These are phyloP conservation scores for Barbatosphaeria neglecta DNA, from an alignment of 495 filamentous ascomycete genomes.

Conservation along the genomic window DNA sequence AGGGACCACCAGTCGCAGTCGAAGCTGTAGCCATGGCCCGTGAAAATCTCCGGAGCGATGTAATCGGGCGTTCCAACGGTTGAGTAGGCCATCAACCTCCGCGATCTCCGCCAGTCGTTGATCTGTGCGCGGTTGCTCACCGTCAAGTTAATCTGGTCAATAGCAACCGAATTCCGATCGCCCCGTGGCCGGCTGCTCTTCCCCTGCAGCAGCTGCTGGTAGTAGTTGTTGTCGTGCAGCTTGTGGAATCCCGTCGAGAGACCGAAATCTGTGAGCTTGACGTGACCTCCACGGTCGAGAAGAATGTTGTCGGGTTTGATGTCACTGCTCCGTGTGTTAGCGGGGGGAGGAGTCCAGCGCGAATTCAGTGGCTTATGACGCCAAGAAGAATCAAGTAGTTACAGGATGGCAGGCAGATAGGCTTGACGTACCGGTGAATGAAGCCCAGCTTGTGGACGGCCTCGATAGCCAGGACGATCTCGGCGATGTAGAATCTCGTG, in stretches of 20 bases:
- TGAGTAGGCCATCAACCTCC: constrained; percentile 90
- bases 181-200: constrained; percentile 59
- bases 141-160: constrained; percentile 96
- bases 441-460: constrained; percentile 96
- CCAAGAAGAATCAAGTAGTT: neutral
- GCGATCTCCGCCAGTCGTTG: constrained; percentile 96
- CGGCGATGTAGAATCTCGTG: constrained; percentile 98
- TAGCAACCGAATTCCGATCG: constrained; percentile 81
- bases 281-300: constrained; percentile 86
- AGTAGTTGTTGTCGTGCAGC: constrained; percentile 95
- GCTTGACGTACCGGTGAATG: constrained; percentile 92
- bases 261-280: constrained; percentile 98
- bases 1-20: constrained; percentile 99
- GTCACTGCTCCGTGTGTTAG: constrained; percentile 48
- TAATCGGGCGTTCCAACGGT: constrained; percentile 98
- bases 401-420: no score
- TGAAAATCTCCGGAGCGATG: constrained; percentile 97
- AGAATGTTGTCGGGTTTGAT: constrained; percentile 99
- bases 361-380: neutral
- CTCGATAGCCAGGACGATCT: constrained; percentile 94
- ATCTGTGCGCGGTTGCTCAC: constrained; percentile 94
- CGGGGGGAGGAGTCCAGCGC: no score
- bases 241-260: constrained; percentile 97
- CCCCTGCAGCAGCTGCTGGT: constrained; percentile 83
- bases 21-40: constrained; percentile 85